A percentile compares a stretch with the other conserved stretches of the same genome.
These are phyloP conservation scores for Hura crepitans DNA, from an alignment of 441 rosid genomes.

Conservation along the genomic window DNA sequence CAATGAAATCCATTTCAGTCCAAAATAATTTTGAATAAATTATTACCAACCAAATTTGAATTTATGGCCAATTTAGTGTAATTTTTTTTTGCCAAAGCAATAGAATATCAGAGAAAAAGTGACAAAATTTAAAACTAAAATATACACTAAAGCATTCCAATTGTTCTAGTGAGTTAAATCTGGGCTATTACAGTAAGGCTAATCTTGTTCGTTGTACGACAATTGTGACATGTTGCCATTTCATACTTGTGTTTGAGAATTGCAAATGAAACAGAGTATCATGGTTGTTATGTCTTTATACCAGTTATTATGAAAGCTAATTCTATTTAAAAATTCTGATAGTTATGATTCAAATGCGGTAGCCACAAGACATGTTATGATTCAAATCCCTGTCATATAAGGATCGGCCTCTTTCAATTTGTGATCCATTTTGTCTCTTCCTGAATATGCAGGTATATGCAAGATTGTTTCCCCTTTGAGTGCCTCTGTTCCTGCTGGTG, in stretches of 20 bases:
- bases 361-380: not conserved
- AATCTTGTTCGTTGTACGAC: not conserved
- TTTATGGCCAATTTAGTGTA: not conserved
- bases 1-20: not conserved
- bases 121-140: not conserved
- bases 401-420: not conserved
- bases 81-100: not conserved
- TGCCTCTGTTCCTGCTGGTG: conserved; percentile 91
- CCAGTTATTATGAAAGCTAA: not conserved
- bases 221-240: not conserved
- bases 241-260: not conserved
- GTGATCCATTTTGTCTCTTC: not conserved
- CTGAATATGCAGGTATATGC: conserved; percentile 65
- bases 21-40: not conserved
- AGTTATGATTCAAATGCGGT: not conserved
- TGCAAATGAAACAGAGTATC: not conserved
- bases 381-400: not conserved
- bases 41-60: not conserved
- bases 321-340: not conserved
- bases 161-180: not conserved
- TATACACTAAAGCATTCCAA: not conserved
- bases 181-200: not conserved
- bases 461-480: conserved; percentile 83
- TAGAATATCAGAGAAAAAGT: too few relatives aligned
- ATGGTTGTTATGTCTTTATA: not conserved